Percentiles rank a stretch among this genome's conserved stretches.
These are phyloP conservation scores for Parastagonospora avenae DNA, from an alignment of 2,329 filamentous ascomycete genomes.

Conservation along the genomic window DNA sequence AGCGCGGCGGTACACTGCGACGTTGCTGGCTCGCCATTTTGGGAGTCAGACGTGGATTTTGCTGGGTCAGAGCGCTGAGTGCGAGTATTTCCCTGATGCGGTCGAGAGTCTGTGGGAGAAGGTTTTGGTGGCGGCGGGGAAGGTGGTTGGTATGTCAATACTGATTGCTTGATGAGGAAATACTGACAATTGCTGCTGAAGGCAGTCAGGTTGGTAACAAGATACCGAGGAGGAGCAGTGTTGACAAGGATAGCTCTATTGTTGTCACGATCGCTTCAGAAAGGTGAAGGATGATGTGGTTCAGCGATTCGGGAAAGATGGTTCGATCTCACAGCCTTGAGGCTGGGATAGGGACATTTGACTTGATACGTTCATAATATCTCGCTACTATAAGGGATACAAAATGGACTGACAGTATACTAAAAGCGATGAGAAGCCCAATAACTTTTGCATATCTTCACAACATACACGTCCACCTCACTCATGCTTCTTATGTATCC, in stretches of 20 bases:
- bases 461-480: slow-evolving; percentile 7
- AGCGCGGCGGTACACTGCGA: neutral
- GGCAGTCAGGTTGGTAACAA: neutral
- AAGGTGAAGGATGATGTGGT: no score
- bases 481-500: slow-evolving; percentile 51
- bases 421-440: no score
- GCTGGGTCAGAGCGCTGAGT: slow-evolving; percentile 1
- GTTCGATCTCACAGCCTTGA: no score
- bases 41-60: neutral
- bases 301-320: no score
- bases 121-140: neutral
- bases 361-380: no score
- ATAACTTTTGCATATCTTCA: no score
- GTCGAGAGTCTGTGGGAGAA: slow-evolving; percentile 8
- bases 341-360: no score
- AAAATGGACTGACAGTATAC: no score
- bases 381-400: no score
- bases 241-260: no score
- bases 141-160: neutral
- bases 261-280: no score
- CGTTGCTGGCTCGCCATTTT: neutral
- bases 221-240: no score
- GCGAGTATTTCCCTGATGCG: slow-evolving; percentile 7
- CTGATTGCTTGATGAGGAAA: neutral
- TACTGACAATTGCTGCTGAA: neutral